Percentiles rank a stretch among this genome's conserved stretches.
Evolutionary conservation across 768 basidiomycete genomes (phyloP).

Genomic region (Mycena pura): DNA sequence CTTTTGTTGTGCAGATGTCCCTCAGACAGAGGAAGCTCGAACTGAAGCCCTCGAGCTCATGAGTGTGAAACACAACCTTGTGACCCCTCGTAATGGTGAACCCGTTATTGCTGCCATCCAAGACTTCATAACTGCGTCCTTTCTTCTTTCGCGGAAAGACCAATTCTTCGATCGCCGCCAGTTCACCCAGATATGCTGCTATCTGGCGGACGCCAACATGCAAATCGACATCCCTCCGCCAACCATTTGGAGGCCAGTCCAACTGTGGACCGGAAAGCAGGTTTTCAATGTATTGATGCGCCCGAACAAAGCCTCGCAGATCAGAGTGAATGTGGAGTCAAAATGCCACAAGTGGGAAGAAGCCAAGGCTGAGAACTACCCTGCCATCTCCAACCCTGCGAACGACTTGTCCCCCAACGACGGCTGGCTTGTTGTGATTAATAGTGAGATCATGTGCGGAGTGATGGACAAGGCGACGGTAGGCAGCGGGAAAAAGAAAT

Average conservation of each 20-base stretch:
- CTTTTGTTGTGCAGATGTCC: slow-evolving; percentile 71
- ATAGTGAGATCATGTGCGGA: slow-evolving; percentile 99
- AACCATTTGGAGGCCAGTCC: slow-evolving; percentile 88
- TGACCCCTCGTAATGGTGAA: slow-evolving; percentile 97
- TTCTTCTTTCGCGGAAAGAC: slow-evolving; percentile 91
- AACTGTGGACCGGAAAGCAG: slow-evolving; percentile 98
- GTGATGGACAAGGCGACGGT: slow-evolving; percentile 99
- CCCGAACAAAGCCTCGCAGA: slow-evolving; percentile 82
- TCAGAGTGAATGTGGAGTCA: slow-evolving; percentile 93
- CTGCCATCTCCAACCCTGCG: slow-evolving; percentile 63
- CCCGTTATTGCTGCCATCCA: slow-evolving; percentile 99
- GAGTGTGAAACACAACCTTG: slow-evolving; percentile 96
- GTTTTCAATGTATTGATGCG: slow-evolving; percentile 98
- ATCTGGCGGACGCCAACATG: slow-evolving; percentile 87
- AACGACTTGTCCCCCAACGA: slow-evolving; percentile 95
- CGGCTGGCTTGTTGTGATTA: slow-evolving; percentile 95
- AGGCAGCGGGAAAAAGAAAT: slow-evolving; percentile 99
- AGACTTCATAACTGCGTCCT: slow-evolving; percentile 99
- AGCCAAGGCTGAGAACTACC: slow-evolving; percentile 66
- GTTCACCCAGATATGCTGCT: slow-evolving; percentile 96
- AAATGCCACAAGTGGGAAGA: slow-evolving; percentile 93
- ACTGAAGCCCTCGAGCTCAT: slow-evolving; percentile 97
- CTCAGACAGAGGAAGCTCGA: slow-evolving; percentile 97
- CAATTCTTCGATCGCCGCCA: slow-evolving; percentile 92
- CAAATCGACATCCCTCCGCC: slow-evolving; percentile 97